phyloP scores from a whole-genome alignment of 768 basidiomycete genomes.

The Mycena filopes region DNA sequence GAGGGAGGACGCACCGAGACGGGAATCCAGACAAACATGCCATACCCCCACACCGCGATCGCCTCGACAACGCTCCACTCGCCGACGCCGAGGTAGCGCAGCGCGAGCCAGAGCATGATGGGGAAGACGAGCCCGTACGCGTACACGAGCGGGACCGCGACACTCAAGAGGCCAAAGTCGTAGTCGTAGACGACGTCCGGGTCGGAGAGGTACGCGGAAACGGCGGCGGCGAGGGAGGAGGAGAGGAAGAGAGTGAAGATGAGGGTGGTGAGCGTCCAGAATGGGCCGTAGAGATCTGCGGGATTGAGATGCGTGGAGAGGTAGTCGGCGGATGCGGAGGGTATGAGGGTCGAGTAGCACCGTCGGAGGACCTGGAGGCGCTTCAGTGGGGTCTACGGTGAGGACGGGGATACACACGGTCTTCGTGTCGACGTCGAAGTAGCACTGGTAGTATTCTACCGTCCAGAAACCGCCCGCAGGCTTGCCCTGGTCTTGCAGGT shows the following conservation, averaged over 20 bases:
- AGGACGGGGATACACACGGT: constrained; percentile 55
- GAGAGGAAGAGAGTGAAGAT: constrained; percentile 94
- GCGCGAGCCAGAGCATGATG: constrained; percentile 81
- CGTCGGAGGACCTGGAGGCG: constrained; percentile 80
- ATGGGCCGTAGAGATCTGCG: constrained; percentile 88
- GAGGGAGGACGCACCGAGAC: constrained; percentile 69
- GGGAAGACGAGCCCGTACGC: constrained; percentile 88
- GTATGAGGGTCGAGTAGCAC: constrained; percentile 83
- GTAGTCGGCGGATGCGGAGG: constrained; percentile 66
- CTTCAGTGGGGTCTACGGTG: background rate
- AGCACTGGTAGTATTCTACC: constrained; percentile 86
- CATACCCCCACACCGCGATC: constrained; percentile 83
- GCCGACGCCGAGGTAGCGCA: constrained; percentile 88
- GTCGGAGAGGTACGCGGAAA: constrained; percentile 85
- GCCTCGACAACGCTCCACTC: constrained; percentile 93
- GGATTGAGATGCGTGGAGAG: constrained; percentile 72
- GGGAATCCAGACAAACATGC: constrained; percentile 88
- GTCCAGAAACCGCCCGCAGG: constrained; percentile 75
- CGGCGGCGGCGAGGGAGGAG: constrained; percentile 90
- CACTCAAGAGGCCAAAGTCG: constrained; percentile 86
- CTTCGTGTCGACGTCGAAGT: constrained; percentile 89
- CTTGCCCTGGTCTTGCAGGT: constrained; percentile 64
- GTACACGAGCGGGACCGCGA: constrained; percentile 88
- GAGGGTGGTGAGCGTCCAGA: constrained; percentile 97
- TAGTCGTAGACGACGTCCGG: constrained; percentile 71